Base-by-base conservation (phyloP, 768 basidiomycete genomes). In the Trametes meyenii region DNA sequence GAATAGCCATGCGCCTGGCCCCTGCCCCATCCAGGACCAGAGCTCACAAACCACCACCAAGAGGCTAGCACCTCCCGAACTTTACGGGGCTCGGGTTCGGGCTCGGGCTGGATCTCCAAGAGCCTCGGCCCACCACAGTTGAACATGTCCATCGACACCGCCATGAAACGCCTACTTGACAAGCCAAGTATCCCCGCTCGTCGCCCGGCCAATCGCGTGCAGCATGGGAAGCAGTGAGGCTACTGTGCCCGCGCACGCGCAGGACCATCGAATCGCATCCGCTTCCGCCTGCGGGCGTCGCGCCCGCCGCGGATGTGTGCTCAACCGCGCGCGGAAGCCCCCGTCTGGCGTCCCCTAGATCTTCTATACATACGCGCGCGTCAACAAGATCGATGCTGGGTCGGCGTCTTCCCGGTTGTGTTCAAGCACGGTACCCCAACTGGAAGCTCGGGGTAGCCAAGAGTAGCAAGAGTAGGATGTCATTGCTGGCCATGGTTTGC, bases 221-320 rank as follows among this genome's bases (percentile, higher is more conserved):
- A 10, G n/a, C 11, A 11, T 14, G 40, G 43, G 29, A 35, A n/a
- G 29, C 13, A 19, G 14, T 23, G n/a, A 2, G 44, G 8, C 5
- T 19, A 45, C 10, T 24, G 19, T 48, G 46, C 12, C 46, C 46
- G 24, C 46, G 46, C 17, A 48, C 21, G 23, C 23, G 45, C 10
- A 39, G 16, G 50, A 19, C 54, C 44, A 42, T 29, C 54, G 48
- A 35, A 29, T 16, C 26, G 50, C 49, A n/a, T 36, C 49, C 50
- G 48, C 56, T 50, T 57, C 56, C 56, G 56, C 56, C 17, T 35
- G 54, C 54, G 54, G 43, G 54, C 54, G 54, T 42, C 40, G 40
- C 54, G 43, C 54, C 54, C 43, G 35, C 43, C 51, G 39, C 51
- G 51, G 51, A 26, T 40, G 51, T 23, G 19, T 26, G 35, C 21